Evolutionary conservation across 495 filamentous ascomycete genomes (phyloP).

Genomic region (Cairneyella variabilis): DNA sequence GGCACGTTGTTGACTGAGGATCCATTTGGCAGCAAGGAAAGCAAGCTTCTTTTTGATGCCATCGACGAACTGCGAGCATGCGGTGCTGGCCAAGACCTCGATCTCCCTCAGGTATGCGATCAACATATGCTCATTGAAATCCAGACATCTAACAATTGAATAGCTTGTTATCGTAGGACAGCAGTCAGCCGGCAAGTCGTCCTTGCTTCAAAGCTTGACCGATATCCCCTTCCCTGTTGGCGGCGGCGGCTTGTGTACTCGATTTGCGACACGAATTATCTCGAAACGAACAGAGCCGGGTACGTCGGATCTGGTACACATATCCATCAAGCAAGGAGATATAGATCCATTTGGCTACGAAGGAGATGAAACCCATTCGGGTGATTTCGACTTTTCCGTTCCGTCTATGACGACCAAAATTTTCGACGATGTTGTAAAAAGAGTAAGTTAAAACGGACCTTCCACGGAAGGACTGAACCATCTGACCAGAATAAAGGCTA

Average conservation of each 20-base stretch:
- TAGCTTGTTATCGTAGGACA: conserved; percentile 55
- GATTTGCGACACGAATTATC: conserved; percentile 51
- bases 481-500: conserved; percentile 38
- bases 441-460: conserved; percentile 18
- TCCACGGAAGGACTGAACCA: not conserved
- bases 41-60: conserved; percentile 3
- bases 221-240: conserved; percentile 49
- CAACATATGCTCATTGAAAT: not conserved
- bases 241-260: conserved; percentile 48
- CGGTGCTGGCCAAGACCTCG: conserved; percentile 12
- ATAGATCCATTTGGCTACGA: conserved; percentile 3
- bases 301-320: not conserved
- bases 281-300: conserved; percentile 34
- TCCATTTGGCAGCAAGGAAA: conserved; percentile 7
- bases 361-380: not conserved
- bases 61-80: conserved; percentile 10
- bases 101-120: conserved; percentile 17
- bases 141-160: not conserved
- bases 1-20: not conserved
- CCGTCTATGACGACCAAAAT: not conserved
- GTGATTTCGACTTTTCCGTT: not conserved
- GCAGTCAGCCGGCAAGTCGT: conserved; percentile 53
- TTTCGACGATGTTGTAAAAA: conserved; percentile 3
- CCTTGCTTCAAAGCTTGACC: conserved; percentile 47
- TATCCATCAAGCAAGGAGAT: conserved; percentile 4